Evolutionary conservation across 1,284 basidiomycete species (phyloP), one percentile per base, ranked within the genome.

Genomic region (Cutaneotrichosporon sp.): DNA sequence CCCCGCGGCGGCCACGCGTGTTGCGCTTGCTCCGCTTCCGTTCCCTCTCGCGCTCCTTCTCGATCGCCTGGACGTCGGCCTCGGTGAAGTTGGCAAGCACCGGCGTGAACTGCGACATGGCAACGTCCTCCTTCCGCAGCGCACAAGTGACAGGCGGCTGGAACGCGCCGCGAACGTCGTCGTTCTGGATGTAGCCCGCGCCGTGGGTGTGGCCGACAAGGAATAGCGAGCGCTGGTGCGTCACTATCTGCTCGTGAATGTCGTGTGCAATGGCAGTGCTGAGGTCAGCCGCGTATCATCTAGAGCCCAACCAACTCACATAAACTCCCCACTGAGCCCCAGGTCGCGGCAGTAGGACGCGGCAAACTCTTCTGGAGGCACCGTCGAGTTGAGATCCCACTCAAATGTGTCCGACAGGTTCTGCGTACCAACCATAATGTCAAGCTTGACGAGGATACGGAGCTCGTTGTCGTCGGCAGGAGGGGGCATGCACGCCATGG

Each of bases 361-460:
- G 8, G 94, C 91, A 74, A 98, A 98, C 47, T 86, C 84, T 74
- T 99, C 96, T 0, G 94, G 91, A 1, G 87, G 86, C 2, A 88
- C 85, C 44, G 80, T 78, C 31, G 81, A 78, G 65, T 86, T 85
- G 41, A 97, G 77, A 73, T 98, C 94, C 96, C 96, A 99, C 71
- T 99, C 96, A 68, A 99, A 96, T 67, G 93, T 89, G 75, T 99
- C 96, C 49, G 92, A 86, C 25, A 99, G 81, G 71, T 96, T 93
- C 77, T 93, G 85, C 17, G 86, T 85, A 27, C 92, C 93, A 49
- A 93, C 87, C 47, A 92, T 90, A 72, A 99, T 91, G 75, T 99
- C 96, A 57, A 99, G 81, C 82, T 90, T 93, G 78, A 97, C 84
- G 52, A 90, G 70, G 61, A 97, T 88, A 51, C 94, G 80, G 80